These are phyloP conservation scores for Larix kaempferi DNA, from an alignment of 75 land plant genomes.

Conservation along the genomic window DNA sequence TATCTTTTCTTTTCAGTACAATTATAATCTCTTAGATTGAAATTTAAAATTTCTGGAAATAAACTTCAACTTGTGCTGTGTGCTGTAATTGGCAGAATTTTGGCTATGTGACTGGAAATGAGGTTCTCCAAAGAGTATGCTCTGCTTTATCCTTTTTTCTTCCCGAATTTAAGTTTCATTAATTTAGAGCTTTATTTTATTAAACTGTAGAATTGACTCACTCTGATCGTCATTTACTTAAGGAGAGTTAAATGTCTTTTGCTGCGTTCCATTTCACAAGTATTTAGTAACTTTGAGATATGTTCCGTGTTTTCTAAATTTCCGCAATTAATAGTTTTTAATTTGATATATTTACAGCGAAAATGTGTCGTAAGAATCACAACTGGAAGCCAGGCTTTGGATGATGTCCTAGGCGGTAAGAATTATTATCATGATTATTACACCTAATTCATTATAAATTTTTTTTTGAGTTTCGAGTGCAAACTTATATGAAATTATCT, in stretches of 20 bases:
- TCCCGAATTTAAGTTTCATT: not conserved
- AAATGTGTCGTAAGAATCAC: constrained; percentile 83
- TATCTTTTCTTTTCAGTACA: not conserved
- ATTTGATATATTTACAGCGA: constrained; percentile 45
- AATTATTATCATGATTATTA: not conserved
- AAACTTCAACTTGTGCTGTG: not conserved
- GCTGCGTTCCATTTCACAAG: too few relatives aligned
- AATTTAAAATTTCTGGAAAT: not conserved
- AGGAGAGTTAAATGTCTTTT: too few relatives aligned
- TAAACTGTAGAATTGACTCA: not conserved
- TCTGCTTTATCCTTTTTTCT: not conserved
- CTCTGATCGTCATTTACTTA: too few relatives aligned
- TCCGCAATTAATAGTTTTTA: not conserved
- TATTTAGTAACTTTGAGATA: not conserved
- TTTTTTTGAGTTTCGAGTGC: not conserved
- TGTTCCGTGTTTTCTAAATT: not conserved
- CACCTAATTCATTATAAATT: not conserved
- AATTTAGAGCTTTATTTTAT: not conserved
- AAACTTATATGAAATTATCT: not conserved
- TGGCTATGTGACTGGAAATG: constrained; percentile 93
- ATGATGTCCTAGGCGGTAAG: constrained; percentile 87
- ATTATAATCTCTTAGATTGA: not conserved
- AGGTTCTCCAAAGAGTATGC: constrained; percentile 69
- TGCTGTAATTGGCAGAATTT: constrained; percentile 49
- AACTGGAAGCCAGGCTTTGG: constrained; percentile 92